Conservation (phyloP, 106 monocot genomes). For the Acanthochlamys bracteata region DNA sequence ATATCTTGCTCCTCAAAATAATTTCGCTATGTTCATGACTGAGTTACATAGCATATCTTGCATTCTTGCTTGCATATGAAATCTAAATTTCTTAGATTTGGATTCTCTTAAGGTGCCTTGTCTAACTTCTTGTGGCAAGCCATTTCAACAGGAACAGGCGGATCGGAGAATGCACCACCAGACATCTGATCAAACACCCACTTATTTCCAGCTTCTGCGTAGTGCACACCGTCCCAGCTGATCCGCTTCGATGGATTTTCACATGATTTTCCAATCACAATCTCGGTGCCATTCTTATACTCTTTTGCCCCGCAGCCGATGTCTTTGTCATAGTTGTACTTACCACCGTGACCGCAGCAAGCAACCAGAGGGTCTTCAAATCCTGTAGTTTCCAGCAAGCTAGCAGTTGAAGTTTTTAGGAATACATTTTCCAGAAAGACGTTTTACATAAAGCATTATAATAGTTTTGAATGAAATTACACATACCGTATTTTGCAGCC, state of each 20-base stretch:
- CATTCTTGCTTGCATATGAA: too few relatives aligned
- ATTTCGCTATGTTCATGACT: too few relatives aligned
- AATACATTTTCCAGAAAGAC: too few relatives aligned
- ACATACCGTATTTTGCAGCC: slow-evolving; percentile 47
- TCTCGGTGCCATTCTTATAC: slow-evolving; percentile 30
- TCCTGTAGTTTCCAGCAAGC: slow-evolving; percentile 11
- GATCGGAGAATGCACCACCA: slow-evolving; percentile 26
- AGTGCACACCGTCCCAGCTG: slow-evolving; percentile 51
- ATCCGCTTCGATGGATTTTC: slow-evolving; percentile 20
- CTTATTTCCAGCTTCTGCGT: slow-evolving; percentile 32
- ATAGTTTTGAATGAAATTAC: background rate
- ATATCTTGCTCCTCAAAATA: too few relatives aligned
- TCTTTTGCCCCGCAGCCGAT: slow-evolving; percentile 38
- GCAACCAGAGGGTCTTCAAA: slow-evolving; percentile 47
- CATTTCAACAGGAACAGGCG: slow-evolving; percentile 21
- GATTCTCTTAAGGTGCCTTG: too few relatives aligned
- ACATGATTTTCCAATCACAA: slow-evolving; percentile 38
- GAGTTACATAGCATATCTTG: too few relatives aligned
- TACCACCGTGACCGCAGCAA: slow-evolving; percentile 64
- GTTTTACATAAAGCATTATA: too few relatives aligned
- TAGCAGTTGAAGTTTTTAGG: too few relatives aligned
- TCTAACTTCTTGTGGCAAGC: slow-evolving; percentile 19
- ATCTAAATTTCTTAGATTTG: too few relatives aligned
- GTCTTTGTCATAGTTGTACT: slow-evolving; percentile 43
- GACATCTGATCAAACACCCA: slow-evolving; percentile 39